Evolutionary conservation across 108 stramenopile genomes (phyloP), one percentile per base, ranked within the genome.

Genomic region (Cylindrotheca fusiformis): DNA sequence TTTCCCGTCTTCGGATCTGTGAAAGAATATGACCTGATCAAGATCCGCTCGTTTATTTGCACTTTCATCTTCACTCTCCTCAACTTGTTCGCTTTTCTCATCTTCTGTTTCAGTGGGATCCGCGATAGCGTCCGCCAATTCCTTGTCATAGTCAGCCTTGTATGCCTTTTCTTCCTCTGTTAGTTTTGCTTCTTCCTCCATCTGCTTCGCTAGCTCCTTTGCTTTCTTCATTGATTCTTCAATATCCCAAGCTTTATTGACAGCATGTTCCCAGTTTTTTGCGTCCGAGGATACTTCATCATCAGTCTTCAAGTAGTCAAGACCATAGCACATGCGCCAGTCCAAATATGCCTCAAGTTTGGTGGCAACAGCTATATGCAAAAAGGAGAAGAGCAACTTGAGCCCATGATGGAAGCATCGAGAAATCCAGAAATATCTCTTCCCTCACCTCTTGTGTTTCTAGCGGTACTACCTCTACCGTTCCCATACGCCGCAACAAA

Each of bases 291-390:
- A 1, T 10, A 2, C 12, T 20, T 20, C 61, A 0, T 55, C 49
- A 0, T 54, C 60, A 8, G 52, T 54, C 20, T 58, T 50, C 0
- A 28, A 22, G 30, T 64, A 64, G 21, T 72, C 71, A 5, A 72
- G 47, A 4, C 63, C 71, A 50, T 52, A 64, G 19, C 53, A 58
- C 23, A 25, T 64, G 50, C 71, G 48, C 71, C 71, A 72, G 31
- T 72, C 71, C 32, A 64, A 51, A 32, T 72, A 72, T 29, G 54
- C 56, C 29, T 63, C 71, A 55, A 72, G 19, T 30, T 30, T 59
- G 12, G 58, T 31, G 30, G 58, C 53, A 20, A 28, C 48, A 12
- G 29, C 50, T n/a, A n/a, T n/a, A n/a, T n/a, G n/a, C n/a, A n/a
- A n/a, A n/a, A n/a, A n/a, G n/a, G n/a, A n/a, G n/a, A n/a, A n/a